Evolutionary conservation across 306 rosid species (phyloP).

Genomic region (Rosa lucieae): DNA sequence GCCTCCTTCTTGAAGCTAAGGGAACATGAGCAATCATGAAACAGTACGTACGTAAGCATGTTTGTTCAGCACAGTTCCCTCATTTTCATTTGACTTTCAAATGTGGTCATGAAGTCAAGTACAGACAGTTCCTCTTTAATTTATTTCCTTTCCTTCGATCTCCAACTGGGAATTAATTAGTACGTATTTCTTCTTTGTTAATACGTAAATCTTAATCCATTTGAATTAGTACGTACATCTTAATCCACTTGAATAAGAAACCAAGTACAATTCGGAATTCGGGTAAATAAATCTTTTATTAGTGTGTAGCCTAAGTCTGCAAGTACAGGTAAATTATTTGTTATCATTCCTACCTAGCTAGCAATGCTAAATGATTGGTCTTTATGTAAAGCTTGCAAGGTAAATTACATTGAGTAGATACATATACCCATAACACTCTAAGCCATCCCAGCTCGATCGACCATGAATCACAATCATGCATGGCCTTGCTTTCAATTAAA

Average conservation of each 20-base stretch:
- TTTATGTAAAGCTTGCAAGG: background rate
- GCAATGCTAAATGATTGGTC: background rate
- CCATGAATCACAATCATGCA: no score
- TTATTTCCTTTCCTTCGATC: background rate
- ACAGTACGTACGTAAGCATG: background rate
- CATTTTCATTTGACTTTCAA: constrained; percentile 7
- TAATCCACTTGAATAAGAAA: background rate
- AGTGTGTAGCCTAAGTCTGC: constrained; percentile 9
- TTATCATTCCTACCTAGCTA: background rate
- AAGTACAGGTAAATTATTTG: background rate
- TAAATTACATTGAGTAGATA: no score
- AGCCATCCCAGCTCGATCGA: no score
- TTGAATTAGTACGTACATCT: background rate
- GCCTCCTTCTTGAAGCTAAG: background rate
- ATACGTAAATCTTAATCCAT: no score
- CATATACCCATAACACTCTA: no score
- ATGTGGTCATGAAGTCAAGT: background rate
- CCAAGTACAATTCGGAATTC: background rate
- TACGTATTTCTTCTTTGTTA: no score
- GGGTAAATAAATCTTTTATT: background rate
- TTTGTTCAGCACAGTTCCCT: constrained; percentile 24
- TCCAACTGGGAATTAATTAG: background rate
- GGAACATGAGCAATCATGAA: background rate
- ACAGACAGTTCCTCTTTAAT: background rate
- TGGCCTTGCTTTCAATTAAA: no score